Percentiles rank a stretch among this genome's conserved stretches.
These are phyloP conservation scores for Polytolypa hystricis DNA, from an alignment of 2,329 filamentous ascomycete species.

Conservation along the genomic window DNA sequence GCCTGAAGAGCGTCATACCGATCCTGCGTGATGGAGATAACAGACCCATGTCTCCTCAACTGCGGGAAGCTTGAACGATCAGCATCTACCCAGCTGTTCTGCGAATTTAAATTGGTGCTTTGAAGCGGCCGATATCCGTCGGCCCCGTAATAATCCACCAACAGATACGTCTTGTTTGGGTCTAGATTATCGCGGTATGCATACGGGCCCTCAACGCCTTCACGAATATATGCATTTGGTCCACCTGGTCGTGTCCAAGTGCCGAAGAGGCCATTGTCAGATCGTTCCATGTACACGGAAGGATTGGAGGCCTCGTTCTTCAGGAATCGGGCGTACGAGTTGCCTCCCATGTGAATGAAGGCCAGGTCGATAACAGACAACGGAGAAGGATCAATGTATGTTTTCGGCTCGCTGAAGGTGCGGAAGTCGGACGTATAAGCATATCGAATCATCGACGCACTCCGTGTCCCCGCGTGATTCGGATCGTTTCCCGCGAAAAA, in stretches of 20 bases:
- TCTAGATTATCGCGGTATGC: constrained; percentile 35
- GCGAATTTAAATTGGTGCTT: constrained; percentile 33
- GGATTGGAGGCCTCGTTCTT: constrained; percentile 45
- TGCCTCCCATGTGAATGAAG: constrained; percentile 37
- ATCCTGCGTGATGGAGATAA: constrained; percentile 37
- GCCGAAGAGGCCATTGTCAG: constrained; percentile 40
- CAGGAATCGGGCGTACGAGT: constrained; percentile 43
- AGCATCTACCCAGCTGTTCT: constrained; percentile 39
- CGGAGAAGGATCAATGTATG: constrained; percentile 39
- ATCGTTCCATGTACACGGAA: constrained; percentile 43
- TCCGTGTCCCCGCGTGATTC: constrained; percentile 37
- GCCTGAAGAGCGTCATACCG: constrained; percentile 32
- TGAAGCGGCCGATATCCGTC: constrained; percentile 43
- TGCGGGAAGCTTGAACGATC: constrained; percentile 34
- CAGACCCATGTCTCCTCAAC: constrained; percentile 42
- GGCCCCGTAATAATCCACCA: constrained; percentile 40
- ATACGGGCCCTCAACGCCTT: constrained; percentile 36
- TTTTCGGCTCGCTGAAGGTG: constrained; percentile 40
- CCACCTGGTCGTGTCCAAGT: constrained; percentile 42
- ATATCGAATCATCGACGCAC: constrained; percentile 38
- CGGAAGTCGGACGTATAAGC: constrained; percentile 46
- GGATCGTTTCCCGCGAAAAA: constrained; percentile 39
- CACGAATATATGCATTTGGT: constrained; percentile 19
- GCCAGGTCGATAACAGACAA: constrained; percentile 47
- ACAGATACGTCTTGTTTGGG: constrained; percentile 33